A percentile compares a stretch with the other conserved stretches of the same genome.
Evolutionary conservation across 2,329 filamentous ascomycete species (phyloP).

Genomic region (Alternaria gansuensis): DNA sequence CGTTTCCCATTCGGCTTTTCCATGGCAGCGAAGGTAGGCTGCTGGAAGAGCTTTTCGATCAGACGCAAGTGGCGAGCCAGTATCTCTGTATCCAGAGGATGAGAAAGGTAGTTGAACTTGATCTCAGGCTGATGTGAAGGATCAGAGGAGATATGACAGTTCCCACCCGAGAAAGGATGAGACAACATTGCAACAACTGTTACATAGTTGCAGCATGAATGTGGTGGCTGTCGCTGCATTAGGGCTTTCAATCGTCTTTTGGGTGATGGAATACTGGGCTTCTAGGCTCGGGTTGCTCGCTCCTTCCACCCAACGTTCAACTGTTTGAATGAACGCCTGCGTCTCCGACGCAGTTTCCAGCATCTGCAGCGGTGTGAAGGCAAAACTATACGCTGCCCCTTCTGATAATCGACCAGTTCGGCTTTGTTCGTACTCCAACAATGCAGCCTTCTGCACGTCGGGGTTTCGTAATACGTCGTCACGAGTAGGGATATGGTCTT

Average conservation of each 20-base stretch:
- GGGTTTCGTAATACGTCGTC: conserved; percentile 23
- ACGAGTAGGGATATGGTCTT: conserved; percentile 23
- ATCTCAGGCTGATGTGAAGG: conserved; percentile 48
- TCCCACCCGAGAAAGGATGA: conserved; percentile 56
- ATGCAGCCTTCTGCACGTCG: conserved; percentile 20
- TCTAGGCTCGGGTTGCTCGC: conserved; percentile 15
- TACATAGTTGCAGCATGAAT: conserved; percentile 31
- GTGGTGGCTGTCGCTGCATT: conserved; percentile 31
- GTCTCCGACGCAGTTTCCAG: conserved; percentile 26
- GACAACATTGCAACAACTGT: conserved; percentile 30
- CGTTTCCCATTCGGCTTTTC: conserved; percentile 23
- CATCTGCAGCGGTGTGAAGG: conserved; percentile 33
- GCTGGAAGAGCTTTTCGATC: conserved; percentile 41
- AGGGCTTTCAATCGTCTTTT: conserved; percentile 25
- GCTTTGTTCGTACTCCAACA: conserved; percentile 25
- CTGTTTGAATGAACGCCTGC: conserved; percentile 17
- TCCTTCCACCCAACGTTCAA: conserved; percentile 12
- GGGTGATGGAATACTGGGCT: conserved; percentile 26
- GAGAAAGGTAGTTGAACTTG: conserved; percentile 56
- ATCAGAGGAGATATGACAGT: conserved; percentile 51
- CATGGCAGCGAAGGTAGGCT: conserved; percentile 20
- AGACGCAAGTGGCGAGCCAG: conserved; percentile 51
- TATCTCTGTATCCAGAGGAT: conserved; percentile 57
- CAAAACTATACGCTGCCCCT: conserved; percentile 32
- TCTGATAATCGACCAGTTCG: conserved; percentile 30